Evolutionary conservation across 768 basidiomycete genomes (phyloP), one percentile per base, ranked within the genome.

Genomic region (Butyriboletus loyo): DNA sequence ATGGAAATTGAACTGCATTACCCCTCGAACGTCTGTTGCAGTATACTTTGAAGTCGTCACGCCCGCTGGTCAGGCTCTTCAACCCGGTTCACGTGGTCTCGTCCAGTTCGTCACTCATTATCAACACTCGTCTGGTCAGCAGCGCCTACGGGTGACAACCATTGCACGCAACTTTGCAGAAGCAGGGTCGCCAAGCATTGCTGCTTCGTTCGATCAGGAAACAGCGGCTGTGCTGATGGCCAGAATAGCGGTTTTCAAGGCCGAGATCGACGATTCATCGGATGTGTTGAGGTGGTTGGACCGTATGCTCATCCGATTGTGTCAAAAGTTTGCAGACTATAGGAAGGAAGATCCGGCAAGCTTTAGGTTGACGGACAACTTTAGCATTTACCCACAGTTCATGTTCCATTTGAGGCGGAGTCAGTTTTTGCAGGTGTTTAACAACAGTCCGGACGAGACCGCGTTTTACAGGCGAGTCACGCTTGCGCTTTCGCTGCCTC

Each of bases 1-100:
- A 1, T 99, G 97, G 97, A 97, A 92, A 73, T 82, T 98, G 61
- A 97, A 96, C 74, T 79, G 85, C 46, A 81, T 99, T 58, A 92
- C 84, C 0, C 92, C 93, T 5, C 86, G 80, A 50, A 92, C 93
- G 1, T 86, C 96, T 1, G 81, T 87, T 44, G 96, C 85, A 27
- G 92, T 96, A 32, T 99, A 98, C 75, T 98, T 99, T 66, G 97
- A 99, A 68, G 97, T 98, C 27, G 97, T 98, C 55, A 95, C 95
- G 1, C 95, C 94, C 22, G 94, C 95, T 17, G 96, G 95, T 2
- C 93, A 98, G 65, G 87, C 94, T 1, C 77, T 97, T 24, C 85
- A 86, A 60, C 91, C 85, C 7, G 91, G 91, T 51, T 90, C 90
- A 30, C 88, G 93, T 8, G 97, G 97, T 44, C 83, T 98, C 52